Percentiles rank a stretch among this genome's conserved stretches.
Evolutionary conservation across 139 green algal genomes (phyloP).

Genomic region (Yamagishiella unicocca): DNA sequence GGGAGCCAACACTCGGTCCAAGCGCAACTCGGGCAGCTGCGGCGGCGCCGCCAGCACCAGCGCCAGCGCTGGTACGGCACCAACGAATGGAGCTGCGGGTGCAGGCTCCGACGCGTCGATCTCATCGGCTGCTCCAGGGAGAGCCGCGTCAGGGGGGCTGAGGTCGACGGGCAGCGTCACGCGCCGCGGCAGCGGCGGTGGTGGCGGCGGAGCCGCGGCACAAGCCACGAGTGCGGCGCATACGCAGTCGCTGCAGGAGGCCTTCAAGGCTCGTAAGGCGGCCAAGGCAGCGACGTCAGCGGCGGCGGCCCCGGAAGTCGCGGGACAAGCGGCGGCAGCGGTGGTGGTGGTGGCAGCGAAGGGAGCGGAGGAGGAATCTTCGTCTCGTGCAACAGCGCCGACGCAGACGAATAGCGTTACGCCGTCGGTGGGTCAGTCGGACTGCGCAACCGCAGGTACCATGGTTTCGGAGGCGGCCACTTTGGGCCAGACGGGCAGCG

Average conservation of each 20-base stretch:
- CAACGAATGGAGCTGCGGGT: background rate
- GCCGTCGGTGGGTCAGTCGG: too few species aligned
- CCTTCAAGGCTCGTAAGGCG: conserved; percentile 11
- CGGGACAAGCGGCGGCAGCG: too few species aligned
- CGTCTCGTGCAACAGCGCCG: too few species aligned
- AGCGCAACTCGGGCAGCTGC: background rate
- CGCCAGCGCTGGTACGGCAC: background rate
- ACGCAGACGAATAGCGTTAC: too few species aligned
- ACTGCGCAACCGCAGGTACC: too few species aligned
- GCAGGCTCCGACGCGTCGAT: background rate
- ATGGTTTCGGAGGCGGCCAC: too few species aligned
- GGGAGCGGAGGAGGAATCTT: too few species aligned
- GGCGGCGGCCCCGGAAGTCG: too few species aligned
- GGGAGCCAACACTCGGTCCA: background rate
- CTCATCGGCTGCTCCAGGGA: background rate
- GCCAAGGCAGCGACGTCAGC: background rate
- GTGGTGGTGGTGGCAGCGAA: too few species aligned
- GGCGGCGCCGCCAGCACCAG: too few species aligned
- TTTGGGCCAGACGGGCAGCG: too few species aligned
- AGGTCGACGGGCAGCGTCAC: background rate
- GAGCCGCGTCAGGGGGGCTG: background rate
- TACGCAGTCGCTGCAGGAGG: background rate
- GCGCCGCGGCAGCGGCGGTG: background rate
- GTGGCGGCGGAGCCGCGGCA: background rate
- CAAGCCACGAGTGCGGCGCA: background rate